Evolutionary conservation across 2,329 filamentous ascomycete genomes (phyloP), one percentile per base, ranked within the genome.

Genomic region (Phyllosticta citrichinensis): DNA sequence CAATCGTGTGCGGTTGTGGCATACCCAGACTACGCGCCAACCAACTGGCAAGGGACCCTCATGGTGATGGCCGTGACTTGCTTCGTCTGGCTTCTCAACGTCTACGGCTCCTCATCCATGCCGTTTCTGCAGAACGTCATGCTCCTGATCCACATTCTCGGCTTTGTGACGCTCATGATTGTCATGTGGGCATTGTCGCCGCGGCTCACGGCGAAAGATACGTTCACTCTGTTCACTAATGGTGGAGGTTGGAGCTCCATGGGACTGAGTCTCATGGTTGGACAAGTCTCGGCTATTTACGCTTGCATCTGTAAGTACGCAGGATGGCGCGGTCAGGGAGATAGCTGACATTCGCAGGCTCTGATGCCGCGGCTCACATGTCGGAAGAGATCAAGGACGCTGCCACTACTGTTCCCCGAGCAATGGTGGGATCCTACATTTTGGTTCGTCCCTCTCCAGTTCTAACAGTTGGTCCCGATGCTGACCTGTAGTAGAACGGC

Each of bases 31-130:
- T 81, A 80, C 61, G 63, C 64, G 0, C 70, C 73, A 0, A 70
- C 73, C 5, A 72, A 70, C 52, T 81, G 78, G 78, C 78, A 81
- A 50, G 77, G 75, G 12, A 81, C 77, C 0, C 68, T 81, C 1
- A 75, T 80, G 62, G 76, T 79, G 10, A 77, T 79, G 61, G 76
- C 76, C 1, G 73, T 79, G 56, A 74, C 76, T 20, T 57, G 76
- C 3, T 63, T 80, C 3, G 75, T 76, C 25, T 75, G 75, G 66
- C 62, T 74, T 2, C 71, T 77, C 63, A 81, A 80, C 62, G 66
- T 72, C 30, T 73, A 66, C 62, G 69, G 68, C 5, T 62, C 70
- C 47, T 22, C 64, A 25, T 55, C 62, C 5, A 71, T 74, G 69
- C 71, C 71, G 12, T 20, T 73, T 4, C 65, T 73, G 62, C 69